These are phyloP conservation scores for Cercophora samala DNA, from an alignment of 495 filamentous ascomycete genomes.

Conservation along the genomic window DNA sequence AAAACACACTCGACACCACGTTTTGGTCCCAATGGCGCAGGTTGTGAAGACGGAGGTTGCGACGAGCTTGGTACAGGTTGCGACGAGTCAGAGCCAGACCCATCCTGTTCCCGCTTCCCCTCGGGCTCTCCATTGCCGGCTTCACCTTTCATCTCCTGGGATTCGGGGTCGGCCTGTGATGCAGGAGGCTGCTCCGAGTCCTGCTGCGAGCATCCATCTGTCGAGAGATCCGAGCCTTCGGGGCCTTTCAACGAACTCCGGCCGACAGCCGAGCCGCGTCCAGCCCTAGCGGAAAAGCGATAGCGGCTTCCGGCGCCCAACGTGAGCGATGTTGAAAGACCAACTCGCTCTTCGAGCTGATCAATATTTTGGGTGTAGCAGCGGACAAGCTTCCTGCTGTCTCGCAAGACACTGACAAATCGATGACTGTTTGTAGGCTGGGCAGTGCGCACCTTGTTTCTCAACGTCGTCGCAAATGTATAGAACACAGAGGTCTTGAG, in stretches of 20 bases:
- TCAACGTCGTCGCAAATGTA: conserved; percentile 60
- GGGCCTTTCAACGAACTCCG: conserved; percentile 17
- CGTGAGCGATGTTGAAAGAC: conserved; percentile 52
- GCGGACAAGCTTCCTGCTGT: conserved; percentile 58
- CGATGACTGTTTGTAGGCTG: conserved; percentile 55
- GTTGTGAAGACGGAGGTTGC: not conserved
- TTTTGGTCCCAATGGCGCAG: conserved; percentile 29
- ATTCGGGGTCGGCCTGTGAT: not conserved
- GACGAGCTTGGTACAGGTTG: conserved; percentile 3
- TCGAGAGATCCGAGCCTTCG: conserved; percentile 31
- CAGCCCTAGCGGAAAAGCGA: conserved; percentile 36
- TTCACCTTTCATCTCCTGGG: not conserved
- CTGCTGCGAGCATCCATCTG: conserved; percentile 26
- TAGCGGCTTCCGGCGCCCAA: conserved; percentile 55
- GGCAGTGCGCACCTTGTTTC: conserved; percentile 56
- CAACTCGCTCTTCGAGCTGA: conserved; percentile 62
- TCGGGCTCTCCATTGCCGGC: not conserved
- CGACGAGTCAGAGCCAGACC: not conserved
- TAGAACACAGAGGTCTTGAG: conserved; percentile 63
- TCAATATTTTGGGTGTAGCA: conserved; percentile 75
- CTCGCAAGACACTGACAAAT: conserved; percentile 59
- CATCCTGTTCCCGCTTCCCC: not conserved
- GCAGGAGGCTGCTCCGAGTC: not conserved
- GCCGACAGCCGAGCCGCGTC: conserved; percentile 17
- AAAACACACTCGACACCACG: conserved; percentile 60